phyloP scores from a whole-genome alignment of 208 protist genomes.

The Acanthamoeba culbertsoni region DNA sequence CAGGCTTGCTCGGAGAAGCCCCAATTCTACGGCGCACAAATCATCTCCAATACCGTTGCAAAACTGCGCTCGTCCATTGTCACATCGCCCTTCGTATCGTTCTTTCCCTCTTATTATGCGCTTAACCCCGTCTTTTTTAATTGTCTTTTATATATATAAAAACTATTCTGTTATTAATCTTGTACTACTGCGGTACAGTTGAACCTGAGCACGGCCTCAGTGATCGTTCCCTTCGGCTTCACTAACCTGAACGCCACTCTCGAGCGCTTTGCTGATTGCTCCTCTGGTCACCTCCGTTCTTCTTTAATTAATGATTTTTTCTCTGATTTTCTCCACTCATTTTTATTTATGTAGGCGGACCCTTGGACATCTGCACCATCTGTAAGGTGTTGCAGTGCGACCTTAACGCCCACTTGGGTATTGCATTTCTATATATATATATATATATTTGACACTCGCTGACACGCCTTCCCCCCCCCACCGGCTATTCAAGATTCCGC shows the following conservation, averaged over 20 bases:
- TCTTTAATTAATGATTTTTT: constrained; percentile 52
- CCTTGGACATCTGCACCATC: constrained; percentile 63
- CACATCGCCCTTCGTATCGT: too few species aligned
- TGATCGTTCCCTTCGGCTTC: constrained; percentile 44
- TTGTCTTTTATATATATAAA: too few species aligned
- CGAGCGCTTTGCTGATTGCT: constrained; percentile 51
- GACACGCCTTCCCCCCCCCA: not conserved
- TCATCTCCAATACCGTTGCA: constrained; percentile 18
- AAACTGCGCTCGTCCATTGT: not conserved
- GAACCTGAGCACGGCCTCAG: not conserved
- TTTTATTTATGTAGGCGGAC: not conserved
- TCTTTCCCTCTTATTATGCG: too few species aligned
- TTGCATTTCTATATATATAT: not conserved
- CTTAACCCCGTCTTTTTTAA: too few species aligned
- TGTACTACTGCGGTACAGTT: not conserved
- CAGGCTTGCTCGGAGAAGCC: constrained; percentile 34
- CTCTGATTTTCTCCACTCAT: not conserved
- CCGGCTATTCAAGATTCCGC: not conserved
- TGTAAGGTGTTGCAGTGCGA: constrained; percentile 63
- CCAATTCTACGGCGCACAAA: constrained; percentile 23
- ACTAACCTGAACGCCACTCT: constrained; percentile 68
- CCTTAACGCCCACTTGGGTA: constrained; percentile 43
- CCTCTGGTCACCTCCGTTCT: not conserved
- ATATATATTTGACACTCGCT: not conserved
- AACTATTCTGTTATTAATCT: not conserved